These are phyloP conservation scores for Backusella tuberculispora DNA, from an alignment of 192 early-diverging fungal species.

Conservation along the genomic window DNA sequence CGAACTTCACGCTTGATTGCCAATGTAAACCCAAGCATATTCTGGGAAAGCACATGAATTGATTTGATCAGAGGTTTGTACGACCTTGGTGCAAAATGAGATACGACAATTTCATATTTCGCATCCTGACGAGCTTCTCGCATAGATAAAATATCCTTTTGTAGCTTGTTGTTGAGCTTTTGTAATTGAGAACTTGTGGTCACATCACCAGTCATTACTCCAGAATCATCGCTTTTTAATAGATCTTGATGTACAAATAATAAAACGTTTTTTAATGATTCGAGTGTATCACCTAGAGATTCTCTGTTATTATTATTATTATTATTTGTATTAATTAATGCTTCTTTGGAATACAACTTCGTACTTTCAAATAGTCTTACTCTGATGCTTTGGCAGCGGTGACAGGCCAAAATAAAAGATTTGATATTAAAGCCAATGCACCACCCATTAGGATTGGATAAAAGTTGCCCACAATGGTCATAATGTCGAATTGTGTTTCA, in stretches of 20 bases:
- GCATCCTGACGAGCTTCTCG: slow-evolving; percentile 22
- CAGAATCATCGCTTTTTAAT: background rate
- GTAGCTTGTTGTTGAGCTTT: slow-evolving; percentile 16
- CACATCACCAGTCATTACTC: background rate
- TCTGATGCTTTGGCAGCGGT: slow-evolving; percentile 34
- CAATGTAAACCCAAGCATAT: slow-evolving; percentile 21
- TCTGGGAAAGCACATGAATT: slow-evolving; percentile 12
- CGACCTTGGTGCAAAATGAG: slow-evolving; percentile 18
- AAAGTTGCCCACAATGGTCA: slow-evolving; percentile 14
- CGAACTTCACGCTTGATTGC: slow-evolving; percentile 21
- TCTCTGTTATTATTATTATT: background rate
- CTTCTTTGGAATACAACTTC: background rate
- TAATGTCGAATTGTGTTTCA: background rate
- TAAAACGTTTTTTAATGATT: slow-evolving; percentile 14
- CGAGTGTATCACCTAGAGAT: slow-evolving; percentile 16
- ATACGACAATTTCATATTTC: slow-evolving; percentile 34
- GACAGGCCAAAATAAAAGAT: slow-evolving; percentile 31
- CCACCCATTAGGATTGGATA: slow-evolving; percentile 32
- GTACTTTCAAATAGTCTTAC: background rate
- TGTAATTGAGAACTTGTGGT: background rate
- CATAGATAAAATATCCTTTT: background rate
- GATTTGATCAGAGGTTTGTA: slow-evolving; percentile 21
- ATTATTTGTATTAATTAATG: no score
- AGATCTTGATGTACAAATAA: slow-evolving; percentile 10
- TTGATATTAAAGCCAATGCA: slow-evolving; percentile 21